Evolutionary conservation across 768 basidiomycete genomes (phyloP), one percentile per base, ranked within the genome.

Genomic region (Lentinula boryana): DNA sequence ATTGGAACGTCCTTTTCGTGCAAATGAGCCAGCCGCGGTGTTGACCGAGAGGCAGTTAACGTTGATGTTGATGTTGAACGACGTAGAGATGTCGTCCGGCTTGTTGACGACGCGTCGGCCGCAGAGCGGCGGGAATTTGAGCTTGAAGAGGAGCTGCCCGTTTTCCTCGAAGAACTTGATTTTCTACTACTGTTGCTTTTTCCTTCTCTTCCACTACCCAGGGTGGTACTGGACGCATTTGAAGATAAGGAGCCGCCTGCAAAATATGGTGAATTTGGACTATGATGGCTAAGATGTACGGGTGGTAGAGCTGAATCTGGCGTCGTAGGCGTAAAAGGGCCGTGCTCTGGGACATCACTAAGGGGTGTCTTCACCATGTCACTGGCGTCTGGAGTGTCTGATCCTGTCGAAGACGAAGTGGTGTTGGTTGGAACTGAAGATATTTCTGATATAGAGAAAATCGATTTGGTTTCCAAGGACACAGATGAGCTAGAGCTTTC

Each of bases 21-120:
- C 23, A 56, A 43, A 64, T 88, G 81, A 1, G 87, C 85, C 10
- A 91, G 69, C 21, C 80, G 81, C 1, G 89, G 89, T 5, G 72
- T 81, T 18, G 72, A 71, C 12, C 82, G 77, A n/a, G 73, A 65
- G 41, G 75, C 78, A 32, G 68, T 76, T 60, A 74, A 65, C 15
- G 72, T 67, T 16, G 16, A 6, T 1, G 35, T 60, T 15, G 58
- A 51, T 49, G 48, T 15, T 27, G 49, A 23, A 15, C 50, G 38
- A 48, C 48, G 31, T 15, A 48, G 8, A 2, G 48, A 46, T 8
- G 58, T 52, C 9, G 58, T 51, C 18, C 38, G 38, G n/a, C 46
- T 43, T 21, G 62, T 50, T 18, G 68, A 72, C 0, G 74, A 75
- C 5, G 74, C 65, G 36, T 27, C 36, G 6, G 62, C 38, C 69